Percentiles rank a stretch among this genome's conserved stretches.
These are phyloP conservation scores for Lanmaoa pseudosensibilis DNA, from an alignment of 768 basidiomycete species.

Conservation along the genomic window DNA sequence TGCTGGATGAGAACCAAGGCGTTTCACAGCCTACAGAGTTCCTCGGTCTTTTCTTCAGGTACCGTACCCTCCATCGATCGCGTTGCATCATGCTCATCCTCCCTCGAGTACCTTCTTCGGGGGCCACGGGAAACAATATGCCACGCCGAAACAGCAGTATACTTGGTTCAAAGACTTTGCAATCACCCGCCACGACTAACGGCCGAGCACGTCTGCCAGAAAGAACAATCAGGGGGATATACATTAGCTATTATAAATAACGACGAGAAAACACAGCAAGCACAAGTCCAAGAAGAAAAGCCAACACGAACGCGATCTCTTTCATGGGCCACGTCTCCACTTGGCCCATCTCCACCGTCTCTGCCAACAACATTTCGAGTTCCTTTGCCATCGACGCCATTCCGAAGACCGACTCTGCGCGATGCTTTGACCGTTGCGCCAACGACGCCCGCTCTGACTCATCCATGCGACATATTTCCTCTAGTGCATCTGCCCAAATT, in stretches of 20 bases:
- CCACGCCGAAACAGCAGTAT: slow-evolving; percentile 73
- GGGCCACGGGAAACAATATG: slow-evolving; percentile 64
- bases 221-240: no score
- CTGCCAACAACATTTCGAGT: slow-evolving; percentile 53
- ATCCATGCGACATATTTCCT: slow-evolving; percentile 48
- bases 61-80: background rate
- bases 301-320: slow-evolving; percentile 16
- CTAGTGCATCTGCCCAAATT: slow-evolving; percentile 70
- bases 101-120: slow-evolving; percentile 69
- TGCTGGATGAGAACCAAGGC: background rate
- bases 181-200: slow-evolving; percentile 36
- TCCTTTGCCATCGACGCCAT: slow-evolving; percentile 71
- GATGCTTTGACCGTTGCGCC: slow-evolving; percentile 50
- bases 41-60: slow-evolving; percentile 76
- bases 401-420: slow-evolving; percentile 70
- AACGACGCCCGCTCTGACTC: slow-evolving; percentile 36
- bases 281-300: slow-evolving; percentile 27
- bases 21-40: slow-evolving; percentile 26
- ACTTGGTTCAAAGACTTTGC: slow-evolving; percentile 74
- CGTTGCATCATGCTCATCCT: background rate
- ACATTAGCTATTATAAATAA: background rate
- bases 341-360: slow-evolving; percentile 58
- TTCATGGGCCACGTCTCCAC: slow-evolving; percentile 26
- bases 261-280: slow-evolving; percentile 21
- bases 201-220: background rate